Evolutionary conservation across 2,329 filamentous ascomycete genomes (phyloP), one percentile per base, ranked within the genome.

Genomic region (Phialophora chinensis): DNA sequence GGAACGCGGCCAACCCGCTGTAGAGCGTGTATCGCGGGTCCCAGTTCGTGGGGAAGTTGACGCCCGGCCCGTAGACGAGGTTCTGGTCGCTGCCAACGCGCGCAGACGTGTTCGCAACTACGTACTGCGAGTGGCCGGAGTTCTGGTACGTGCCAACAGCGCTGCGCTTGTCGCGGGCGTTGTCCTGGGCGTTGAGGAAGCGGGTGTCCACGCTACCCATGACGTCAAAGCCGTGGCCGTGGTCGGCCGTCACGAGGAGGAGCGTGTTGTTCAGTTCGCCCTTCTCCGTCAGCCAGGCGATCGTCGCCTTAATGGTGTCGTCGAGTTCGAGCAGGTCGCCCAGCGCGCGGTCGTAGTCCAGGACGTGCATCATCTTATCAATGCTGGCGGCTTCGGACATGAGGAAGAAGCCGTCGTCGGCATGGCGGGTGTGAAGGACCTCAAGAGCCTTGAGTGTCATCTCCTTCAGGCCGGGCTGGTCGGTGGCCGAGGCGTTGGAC

Each of bases 371-470:
- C 84, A 92, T 90, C 84, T 96, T 96, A 80, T 95, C 92, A 72
- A 96, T 91, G 1, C 88, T 91, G 17, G 92, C 92, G 29, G 90
- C 92, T 78, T 96, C 92, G 12, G 88, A 88, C 91, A 96, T 95
- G 74, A 96, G 84, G 84, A 95, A 92, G 85, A 90, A 96, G 5
- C 92, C 92, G 66, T 91, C 85, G 65, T 90, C 84, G 38, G 85
- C 85, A 31, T 88, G 87, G 66, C 87, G 84, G 47, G 83, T 83
- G 77, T 90, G 80, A n/a, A 95, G 86, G 61, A 94, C 87, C 66
- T 94, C 91, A 58, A 95, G 86, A 27, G 91, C 91, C 82, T 96
- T 96, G 72, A 93, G 82, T 0, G 92, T 93, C 92, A 96, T 96
- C 53, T 95, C 91, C 80, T 92, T 94, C 59, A 95, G 87, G 4